Conservation (phyloP, 441 rosid species). For the Euphorbia celastroides region DNA sequence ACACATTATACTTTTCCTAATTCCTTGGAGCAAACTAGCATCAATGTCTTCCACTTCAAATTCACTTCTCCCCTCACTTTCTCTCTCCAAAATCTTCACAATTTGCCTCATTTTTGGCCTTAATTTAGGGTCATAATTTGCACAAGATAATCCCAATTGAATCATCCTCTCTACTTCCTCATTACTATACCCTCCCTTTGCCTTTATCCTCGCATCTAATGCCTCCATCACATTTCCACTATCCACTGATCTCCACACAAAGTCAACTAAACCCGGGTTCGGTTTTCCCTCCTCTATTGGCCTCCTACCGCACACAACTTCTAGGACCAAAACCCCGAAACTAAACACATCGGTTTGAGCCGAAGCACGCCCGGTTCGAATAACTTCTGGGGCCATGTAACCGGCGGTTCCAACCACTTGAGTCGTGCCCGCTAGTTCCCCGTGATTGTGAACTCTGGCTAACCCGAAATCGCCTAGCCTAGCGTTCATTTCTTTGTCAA, state of each 20-base stretch:
- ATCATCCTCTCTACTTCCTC: conserved; percentile 48
- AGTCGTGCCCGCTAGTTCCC: conserved; percentile 46
- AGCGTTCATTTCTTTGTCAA: too few species aligned
- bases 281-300: conserved; percentile 61
- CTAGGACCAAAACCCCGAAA: conserved; percentile 51
- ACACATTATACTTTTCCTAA: conserved; percentile 17
- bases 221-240: conserved; percentile 34
- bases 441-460: conserved; percentile 58
- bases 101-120: conserved; percentile 77
- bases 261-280: conserved; percentile 44
- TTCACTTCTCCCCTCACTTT: conserved; percentile 12
- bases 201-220: conserved; percentile 32
- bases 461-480: conserved; percentile 65
- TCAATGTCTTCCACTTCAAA: conserved; percentile 25
- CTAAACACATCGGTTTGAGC: conserved; percentile 59
- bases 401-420: conserved; percentile 67
- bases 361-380: too few species aligned
- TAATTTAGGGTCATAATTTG: conserved; percentile 41
- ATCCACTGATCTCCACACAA: conserved; percentile 48
- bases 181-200: conserved; percentile 17
- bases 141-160: conserved; percentile 60
- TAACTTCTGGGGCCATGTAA: conserved; percentile 62
- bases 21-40: conserved; percentile 31
- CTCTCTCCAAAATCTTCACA: conserved; percentile 50
- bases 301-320: conserved; percentile 69